These are phyloP conservation scores for Fraxinus sp. DNA, from an alignment of 305 asterid genomes.

Conservation along the genomic window DNA sequence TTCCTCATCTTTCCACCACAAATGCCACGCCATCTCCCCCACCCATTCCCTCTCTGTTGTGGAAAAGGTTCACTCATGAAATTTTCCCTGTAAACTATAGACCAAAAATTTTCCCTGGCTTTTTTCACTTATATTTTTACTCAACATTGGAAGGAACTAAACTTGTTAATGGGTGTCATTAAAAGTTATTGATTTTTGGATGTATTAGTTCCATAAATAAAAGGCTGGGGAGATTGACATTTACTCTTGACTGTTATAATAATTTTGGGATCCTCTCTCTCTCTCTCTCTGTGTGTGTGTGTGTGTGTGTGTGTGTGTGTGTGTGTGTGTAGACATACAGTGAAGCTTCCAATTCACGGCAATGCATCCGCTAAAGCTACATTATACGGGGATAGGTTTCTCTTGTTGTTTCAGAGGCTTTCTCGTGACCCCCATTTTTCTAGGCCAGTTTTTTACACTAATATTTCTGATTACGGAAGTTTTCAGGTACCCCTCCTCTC, in stretches of 20 bases:
- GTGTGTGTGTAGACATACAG: constrained; percentile 44
- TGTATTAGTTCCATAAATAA: neutral
- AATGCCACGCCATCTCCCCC: too few relatives aligned
- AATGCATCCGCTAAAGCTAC: constrained; percentile 83
- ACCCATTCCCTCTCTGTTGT: too few relatives aligned
- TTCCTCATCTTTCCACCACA: too few relatives aligned
- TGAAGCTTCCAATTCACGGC: constrained; percentile 71
- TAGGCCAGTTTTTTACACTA: constrained; percentile 64
- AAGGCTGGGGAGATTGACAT: neutral
- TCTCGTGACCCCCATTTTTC: constrained; percentile 85
- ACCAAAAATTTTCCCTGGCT: too few relatives aligned
- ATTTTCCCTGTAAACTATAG: too few relatives aligned
- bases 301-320: neutral
- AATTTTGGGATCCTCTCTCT: constrained; percentile 7
- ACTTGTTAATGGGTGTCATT: neutral
- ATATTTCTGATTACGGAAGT: constrained; percentile 64
- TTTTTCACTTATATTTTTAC: neutral
- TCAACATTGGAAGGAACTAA: neutral
- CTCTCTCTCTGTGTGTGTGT: neutral
- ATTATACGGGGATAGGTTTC: constrained; percentile 81
- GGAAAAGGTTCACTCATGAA: too few relatives aligned
- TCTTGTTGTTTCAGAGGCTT: constrained; percentile 71
- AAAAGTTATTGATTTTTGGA: neutral
- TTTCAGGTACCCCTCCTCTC: constrained; percentile 57
- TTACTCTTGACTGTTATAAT: neutral